Conservation (phyloP, 495 filamentous ascomycete genomes). For the Podospora anserina region DNA sequence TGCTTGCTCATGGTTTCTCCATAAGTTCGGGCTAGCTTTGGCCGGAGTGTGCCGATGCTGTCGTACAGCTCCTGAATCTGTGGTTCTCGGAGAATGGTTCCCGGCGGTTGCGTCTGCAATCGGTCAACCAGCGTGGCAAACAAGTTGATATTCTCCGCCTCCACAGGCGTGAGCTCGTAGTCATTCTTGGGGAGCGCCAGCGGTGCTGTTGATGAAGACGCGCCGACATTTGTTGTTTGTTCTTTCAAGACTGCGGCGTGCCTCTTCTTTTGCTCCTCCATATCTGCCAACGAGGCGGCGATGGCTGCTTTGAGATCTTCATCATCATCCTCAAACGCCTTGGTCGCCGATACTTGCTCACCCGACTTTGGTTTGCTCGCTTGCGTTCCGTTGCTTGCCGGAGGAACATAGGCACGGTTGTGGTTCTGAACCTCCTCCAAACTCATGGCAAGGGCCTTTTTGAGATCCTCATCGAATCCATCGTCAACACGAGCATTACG, state of each 20-base stretch:
- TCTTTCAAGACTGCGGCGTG: constrained; percentile 78
- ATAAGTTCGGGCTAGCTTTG: constrained; percentile 93
- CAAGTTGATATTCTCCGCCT: constrained; percentile 96
- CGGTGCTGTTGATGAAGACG: constrained; percentile 37
- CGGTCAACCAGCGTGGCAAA: constrained; percentile 94
- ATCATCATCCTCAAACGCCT: constrained; percentile 74
- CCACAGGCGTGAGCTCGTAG: constrained; percentile 89
- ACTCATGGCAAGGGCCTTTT: constrained; percentile 91
- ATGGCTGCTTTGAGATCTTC: constrained; percentile 93
- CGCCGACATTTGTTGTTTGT: constrained; percentile 50
- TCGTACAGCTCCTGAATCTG: constrained; percentile 98
- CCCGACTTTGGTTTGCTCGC: constrained; percentile 38
- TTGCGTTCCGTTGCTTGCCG: constrained; percentile 36
- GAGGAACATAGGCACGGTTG: constrained; percentile 42
- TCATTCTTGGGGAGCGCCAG: constrained; percentile 73
- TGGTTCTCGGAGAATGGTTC: constrained; percentile 90
- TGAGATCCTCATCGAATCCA: constrained; percentile 88
- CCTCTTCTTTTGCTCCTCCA: constrained; percentile 96
- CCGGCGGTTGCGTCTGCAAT: constrained; percentile 89
- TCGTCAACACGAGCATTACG: constrained; percentile 80
- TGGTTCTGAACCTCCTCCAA: constrained; percentile 82
- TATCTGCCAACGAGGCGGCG: constrained; percentile 91
- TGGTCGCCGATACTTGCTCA: constrained; percentile 38
- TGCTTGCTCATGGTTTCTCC: constrained; percentile 99
- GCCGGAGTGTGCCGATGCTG: constrained; percentile 85